Evolutionary conservation across 75 land plant genomes (phyloP).

Genomic region (Sequoiadendron giganteum): DNA sequence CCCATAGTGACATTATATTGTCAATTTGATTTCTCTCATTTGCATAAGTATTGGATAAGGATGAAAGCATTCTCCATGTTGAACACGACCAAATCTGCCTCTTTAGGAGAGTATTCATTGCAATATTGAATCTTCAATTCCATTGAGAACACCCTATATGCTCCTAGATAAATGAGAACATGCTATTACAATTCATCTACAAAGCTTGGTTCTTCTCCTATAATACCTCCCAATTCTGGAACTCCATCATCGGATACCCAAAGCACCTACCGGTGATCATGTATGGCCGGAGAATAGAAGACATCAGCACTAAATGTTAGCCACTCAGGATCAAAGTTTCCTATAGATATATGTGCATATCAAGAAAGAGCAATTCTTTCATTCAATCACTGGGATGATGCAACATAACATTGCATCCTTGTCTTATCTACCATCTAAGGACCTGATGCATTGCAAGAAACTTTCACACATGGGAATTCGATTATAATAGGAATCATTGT

Average conservation of each 20-base stretch:
- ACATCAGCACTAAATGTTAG: conserved; percentile 78
- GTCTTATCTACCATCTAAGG: conserved; percentile 94
- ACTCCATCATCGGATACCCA: conserved; percentile 97
- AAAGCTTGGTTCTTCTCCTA: conserved; percentile 86
- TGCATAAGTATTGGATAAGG: no score
- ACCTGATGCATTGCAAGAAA: conserved; percentile 89
- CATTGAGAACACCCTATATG: conserved; percentile 85
- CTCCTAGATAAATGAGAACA: conserved; percentile 81
- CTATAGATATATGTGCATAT: conserved; percentile 97
- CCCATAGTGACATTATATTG: no score
- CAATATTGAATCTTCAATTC: no score
- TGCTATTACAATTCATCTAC: conserved; percentile 93
- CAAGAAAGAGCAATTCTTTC: conserved; percentile 84
- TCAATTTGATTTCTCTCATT: no score
- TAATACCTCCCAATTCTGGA: conserved; percentile 91
- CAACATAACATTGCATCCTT: conserved; percentile 88
- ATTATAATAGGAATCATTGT: conserved; percentile 48
- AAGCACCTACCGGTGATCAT: conserved; percentile 89
- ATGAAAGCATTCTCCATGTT: no score
- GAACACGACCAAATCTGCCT: no score
- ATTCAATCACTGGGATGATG: conserved; percentile 77
- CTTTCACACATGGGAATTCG: conserved; percentile 81
- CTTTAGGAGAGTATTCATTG: no score
- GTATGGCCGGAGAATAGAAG: conserved; percentile 89
- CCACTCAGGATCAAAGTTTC: conserved; percentile 96